These are phyloP conservation scores for Fusarium virguliforme DNA, from an alignment of 2,329 filamentous ascomycete genomes.

Conservation along the genomic window DNA sequence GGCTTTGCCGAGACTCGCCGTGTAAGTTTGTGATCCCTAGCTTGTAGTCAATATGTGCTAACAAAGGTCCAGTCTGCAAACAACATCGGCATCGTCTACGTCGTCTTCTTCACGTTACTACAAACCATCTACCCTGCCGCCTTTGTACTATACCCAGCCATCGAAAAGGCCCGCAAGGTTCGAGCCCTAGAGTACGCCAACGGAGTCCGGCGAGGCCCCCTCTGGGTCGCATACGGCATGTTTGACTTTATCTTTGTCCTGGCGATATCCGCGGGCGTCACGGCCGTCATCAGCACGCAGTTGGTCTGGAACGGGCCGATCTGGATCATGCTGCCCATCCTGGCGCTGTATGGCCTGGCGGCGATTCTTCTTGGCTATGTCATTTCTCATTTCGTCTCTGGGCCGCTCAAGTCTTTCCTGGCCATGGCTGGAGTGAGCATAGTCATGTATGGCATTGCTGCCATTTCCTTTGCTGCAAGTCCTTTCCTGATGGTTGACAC, in stretches of 20 bases:
- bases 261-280: conserved; percentile 71
- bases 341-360: conserved; percentile 83
- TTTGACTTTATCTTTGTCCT: conserved; percentile 85
- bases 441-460: conserved; percentile 78
- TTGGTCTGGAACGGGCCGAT: conserved; percentile 79
- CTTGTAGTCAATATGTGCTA: background rate
- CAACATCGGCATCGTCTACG: conserved; percentile 75
- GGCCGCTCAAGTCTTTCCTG: conserved; percentile 80
- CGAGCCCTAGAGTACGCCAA: conserved; percentile 89
- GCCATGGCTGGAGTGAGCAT: conserved; percentile 76
- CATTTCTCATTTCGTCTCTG: conserved; percentile 73
- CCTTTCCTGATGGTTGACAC: background rate
- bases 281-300: conserved; percentile 75
- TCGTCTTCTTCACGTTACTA: conserved; percentile 79
- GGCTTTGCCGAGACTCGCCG: conserved; percentile 70
- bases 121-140: conserved; percentile 78
- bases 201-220: conserved; percentile 80
- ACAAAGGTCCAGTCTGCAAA: conserved; percentile 7
- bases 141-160: conserved; percentile 84
- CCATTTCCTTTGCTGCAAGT: conserved; percentile 70
- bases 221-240: conserved; percentile 84
- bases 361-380: conserved; percentile 79
- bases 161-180: conserved; percentile 82
- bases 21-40: too few relatives aligned
- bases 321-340: conserved; percentile 82